Conservation (phyloP, 768 basidiomycete species). For the Pleurotus eryngii region DNA sequence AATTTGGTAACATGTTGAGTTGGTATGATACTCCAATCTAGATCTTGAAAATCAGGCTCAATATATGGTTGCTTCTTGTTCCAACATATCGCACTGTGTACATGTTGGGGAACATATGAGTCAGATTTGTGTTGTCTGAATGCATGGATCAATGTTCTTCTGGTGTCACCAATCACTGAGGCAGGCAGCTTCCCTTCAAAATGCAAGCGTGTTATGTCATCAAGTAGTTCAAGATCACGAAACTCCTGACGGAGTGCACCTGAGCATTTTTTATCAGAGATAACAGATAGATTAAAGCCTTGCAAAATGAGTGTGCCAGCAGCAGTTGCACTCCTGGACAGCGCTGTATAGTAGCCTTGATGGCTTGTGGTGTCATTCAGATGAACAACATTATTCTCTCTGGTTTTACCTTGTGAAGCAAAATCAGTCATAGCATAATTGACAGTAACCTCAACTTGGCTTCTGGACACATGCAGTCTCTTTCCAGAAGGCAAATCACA, state of each 20-base stretch:
- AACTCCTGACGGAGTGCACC: slow-evolving; percentile 20
- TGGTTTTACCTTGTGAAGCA: slow-evolving; percentile 29
- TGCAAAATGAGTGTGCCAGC: slow-evolving; percentile 22
- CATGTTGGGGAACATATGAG: not conserved
- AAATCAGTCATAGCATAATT: slow-evolving; percentile 34
- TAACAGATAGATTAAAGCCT: too few relatives aligned
- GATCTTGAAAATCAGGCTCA: too few relatives aligned
- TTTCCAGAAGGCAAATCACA: slow-evolving; percentile 14
- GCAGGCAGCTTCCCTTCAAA: slow-evolving; percentile 10
- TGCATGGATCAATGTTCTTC: too few relatives aligned
- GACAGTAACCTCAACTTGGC: slow-evolving; percentile 21
- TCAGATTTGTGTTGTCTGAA: slow-evolving; percentile 9
- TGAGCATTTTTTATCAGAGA: too few relatives aligned
- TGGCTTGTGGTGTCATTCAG: slow-evolving; percentile 18
- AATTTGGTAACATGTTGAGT: too few relatives aligned
- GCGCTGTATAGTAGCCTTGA: slow-evolving; percentile 26
- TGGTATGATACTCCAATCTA: too few relatives aligned
- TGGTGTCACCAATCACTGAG: too few relatives aligned
- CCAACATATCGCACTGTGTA: too few relatives aligned
- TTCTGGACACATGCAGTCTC: slow-evolving; percentile 11
- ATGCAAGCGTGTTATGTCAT: slow-evolving; percentile 26
- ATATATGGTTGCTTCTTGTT: too few relatives aligned
- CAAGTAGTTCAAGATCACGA: slow-evolving; percentile 28
- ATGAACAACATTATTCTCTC: slow-evolving; percentile 22
- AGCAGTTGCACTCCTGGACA: slow-evolving; percentile 22